Evolutionary conservation across 2,329 filamentous ascomycete species (phyloP).

Genomic region (Cytospora piceicola): DNA sequence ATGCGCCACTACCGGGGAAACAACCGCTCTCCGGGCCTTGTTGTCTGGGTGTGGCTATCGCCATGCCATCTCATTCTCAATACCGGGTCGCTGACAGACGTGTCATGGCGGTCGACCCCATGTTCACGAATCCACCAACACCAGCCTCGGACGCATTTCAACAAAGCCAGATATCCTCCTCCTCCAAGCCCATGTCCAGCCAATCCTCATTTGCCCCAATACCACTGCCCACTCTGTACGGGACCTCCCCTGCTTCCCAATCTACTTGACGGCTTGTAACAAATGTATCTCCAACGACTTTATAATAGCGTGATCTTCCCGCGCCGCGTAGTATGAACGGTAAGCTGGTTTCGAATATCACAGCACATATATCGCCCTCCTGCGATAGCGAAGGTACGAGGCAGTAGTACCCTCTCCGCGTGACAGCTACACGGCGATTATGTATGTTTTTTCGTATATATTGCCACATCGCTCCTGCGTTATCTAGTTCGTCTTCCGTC

Average conservation of each 20-base stretch:
- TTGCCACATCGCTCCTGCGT: background rate
- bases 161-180: background rate
- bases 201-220: background rate
- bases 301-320: background rate
- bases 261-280: background rate
- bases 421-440: background rate
- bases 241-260: background rate
- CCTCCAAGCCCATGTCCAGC: background rate
- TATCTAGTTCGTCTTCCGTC: background rate
- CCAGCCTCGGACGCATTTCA: background rate
- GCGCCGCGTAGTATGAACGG: background rate
- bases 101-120: background rate
- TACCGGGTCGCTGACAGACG: background rate
- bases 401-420: constrained; percentile 2
- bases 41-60: no score
- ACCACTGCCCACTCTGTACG: background rate
- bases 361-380: background rate
- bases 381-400: background rate
- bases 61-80: background rate
- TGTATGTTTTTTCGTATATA: background rate
- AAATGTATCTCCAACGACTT: background rate
- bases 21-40: no score
- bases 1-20: no score
- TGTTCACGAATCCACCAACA: no score
- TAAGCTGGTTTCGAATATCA: background rate